These are phyloP conservation scores for Cyphellophora attinorum DNA, from an alignment of 2,329 filamentous ascomycete species.

Conservation along the genomic window DNA sequence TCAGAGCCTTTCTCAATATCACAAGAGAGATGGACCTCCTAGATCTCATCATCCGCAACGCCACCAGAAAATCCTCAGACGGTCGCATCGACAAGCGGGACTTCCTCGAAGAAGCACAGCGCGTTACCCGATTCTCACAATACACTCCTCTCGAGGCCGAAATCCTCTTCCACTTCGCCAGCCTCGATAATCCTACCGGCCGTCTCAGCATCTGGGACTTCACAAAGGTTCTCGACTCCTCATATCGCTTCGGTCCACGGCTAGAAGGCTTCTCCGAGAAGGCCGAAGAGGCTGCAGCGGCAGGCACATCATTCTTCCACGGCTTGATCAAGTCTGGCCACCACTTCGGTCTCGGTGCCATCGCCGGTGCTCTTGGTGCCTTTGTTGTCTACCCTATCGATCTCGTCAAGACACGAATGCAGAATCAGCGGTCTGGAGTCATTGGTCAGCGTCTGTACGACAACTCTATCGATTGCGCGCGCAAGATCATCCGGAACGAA, in stretches of 20 bases:
- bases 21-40: conserved; percentile 97
- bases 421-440: conserved; percentile 79
- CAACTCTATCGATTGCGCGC: conserved; percentile 91
- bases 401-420: conserved; percentile 95
- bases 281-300: conserved; percentile 41
- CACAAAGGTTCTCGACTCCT: conserved; percentile 86
- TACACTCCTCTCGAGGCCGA: conserved; percentile 99
- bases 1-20: conserved; percentile 95
- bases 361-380: conserved; percentile 92
- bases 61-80: conserved; percentile 71
- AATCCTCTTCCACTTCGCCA: conserved; percentile 96
- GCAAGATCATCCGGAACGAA: conserved; percentile 88
- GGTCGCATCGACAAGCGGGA: conserved; percentile 90
- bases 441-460: conserved; percentile 88
- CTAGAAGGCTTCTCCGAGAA: conserved; percentile 27
- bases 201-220: conserved; percentile 77
- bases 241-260: conserved; percentile 66
- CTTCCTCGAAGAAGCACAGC: conserved; percentile 87
- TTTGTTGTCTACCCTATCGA: conserved; percentile 99
- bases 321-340: conserved; percentile 68
- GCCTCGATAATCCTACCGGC: conserved; percentile 80
- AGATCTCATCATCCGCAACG: conserved; percentile 83
- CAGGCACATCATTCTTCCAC: conserved; percentile 49
- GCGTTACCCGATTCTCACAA: conserved; percentile 83
- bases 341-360: conserved; percentile 79